Conservation (phyloP, 495 filamentous ascomycete genomes). For the Neurospora sublineolata region DNA sequence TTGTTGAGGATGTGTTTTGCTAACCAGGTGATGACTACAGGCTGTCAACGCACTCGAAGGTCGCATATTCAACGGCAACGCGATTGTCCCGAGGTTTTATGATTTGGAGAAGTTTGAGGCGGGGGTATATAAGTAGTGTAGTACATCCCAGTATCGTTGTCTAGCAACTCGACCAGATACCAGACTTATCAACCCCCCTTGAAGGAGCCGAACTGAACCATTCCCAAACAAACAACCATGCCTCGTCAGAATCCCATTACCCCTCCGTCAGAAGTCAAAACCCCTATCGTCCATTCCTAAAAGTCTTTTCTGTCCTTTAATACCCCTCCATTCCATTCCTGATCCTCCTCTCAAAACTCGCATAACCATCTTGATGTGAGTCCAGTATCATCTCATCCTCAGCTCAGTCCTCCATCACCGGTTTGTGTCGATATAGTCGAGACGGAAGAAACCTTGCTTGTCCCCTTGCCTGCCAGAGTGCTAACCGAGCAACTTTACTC, state of each 20-base stretch:
- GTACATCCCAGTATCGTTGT: neutral
- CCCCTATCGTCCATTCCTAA: neutral
- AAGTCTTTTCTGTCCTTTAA: neutral
- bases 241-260: neutral
- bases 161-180: neutral
- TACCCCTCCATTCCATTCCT: neutral
- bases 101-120: conserved; percentile 69
- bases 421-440: neutral
- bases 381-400: neutral
- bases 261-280: neutral
- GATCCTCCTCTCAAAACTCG: neutral
- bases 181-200: neutral
- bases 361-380: neutral
- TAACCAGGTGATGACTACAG: conserved; percentile 27
- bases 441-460: neutral
- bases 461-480: neutral
- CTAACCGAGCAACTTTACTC: neutral
- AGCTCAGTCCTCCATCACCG: neutral
- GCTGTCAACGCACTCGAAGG: conserved; percentile 82
- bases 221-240: neutral
- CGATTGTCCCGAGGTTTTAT: conserved; percentile 67
- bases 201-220: neutral
- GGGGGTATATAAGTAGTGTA: conserved; percentile 43
- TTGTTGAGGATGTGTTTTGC: neutral
- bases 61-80: conserved; percentile 75